These are phyloP conservation scores for Pseudocercospora fijiensis DNA, from an alignment of 2,329 filamentous ascomycete genomes.

Conservation along the genomic window DNA sequence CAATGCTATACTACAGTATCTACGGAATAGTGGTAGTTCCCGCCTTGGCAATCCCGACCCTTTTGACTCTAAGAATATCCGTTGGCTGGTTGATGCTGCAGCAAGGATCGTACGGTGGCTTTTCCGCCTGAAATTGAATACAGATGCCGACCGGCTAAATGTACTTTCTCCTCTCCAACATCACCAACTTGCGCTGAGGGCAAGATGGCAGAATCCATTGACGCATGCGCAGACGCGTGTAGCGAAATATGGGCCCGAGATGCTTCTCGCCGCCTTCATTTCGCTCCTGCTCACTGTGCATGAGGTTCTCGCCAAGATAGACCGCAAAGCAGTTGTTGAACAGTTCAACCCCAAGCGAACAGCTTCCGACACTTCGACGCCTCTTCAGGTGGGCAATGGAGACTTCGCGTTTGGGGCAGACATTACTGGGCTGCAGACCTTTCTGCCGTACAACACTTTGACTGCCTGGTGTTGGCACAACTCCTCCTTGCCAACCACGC, in stretches of 20 bases:
- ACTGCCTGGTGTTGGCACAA: slow-evolving; percentile 4
- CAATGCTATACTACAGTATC: too few relatives aligned
- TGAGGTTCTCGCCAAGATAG: background rate
- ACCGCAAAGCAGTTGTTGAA: background rate
- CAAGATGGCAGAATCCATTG: background rate
- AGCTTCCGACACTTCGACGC: background rate
- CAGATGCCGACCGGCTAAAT: background rate
- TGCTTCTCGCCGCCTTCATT: background rate
- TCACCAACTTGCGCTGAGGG: background rate
- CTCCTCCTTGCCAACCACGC: slow-evolving; percentile 1
- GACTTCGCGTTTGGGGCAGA: background rate
- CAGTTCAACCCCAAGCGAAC: background rate
- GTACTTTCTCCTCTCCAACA: background rate
- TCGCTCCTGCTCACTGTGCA: background rate
- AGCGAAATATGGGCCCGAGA: background rate
- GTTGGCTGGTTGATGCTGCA: background rate
- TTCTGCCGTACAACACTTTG: background rate
- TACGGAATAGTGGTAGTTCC: too few relatives aligned
- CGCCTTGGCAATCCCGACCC: too few relatives aligned
- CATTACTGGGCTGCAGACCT: background rate
- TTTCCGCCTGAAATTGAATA: background rate
- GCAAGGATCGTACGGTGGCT: background rate
- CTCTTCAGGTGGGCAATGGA: background rate
- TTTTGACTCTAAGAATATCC: too few relatives aligned
- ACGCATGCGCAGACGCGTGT: background rate